These are phyloP conservation scores for Kregervanrija delftensis DNA, from an alignment of 805 yeast species.

Conservation along the genomic window DNA sequence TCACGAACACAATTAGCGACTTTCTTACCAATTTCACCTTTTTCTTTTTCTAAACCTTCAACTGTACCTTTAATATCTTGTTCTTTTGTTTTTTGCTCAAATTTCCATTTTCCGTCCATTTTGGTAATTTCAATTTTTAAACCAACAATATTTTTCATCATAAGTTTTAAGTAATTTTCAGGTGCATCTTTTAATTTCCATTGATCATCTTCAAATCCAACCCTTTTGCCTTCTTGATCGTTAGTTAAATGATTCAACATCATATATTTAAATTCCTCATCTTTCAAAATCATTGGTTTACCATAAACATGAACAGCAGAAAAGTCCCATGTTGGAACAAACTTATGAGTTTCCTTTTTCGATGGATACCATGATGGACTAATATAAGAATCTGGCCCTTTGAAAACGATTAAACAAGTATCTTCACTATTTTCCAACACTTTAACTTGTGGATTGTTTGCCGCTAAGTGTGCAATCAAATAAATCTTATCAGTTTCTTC, in stretches of 20 bases:
- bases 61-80: constrained; percentile 47
- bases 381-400: constrained; percentile 44
- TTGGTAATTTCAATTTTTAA: constrained; percentile 42
- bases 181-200: constrained; percentile 61
- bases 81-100: constrained; percentile 42
- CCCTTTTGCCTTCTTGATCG: constrained; percentile 38
- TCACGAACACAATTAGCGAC: constrained; percentile 4
- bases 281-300: constrained; percentile 35
- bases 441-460: constrained; percentile 43
- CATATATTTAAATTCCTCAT: constrained; percentile 38
- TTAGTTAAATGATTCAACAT: constrained; percentile 39
- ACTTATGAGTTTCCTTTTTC: constrained; percentile 49
- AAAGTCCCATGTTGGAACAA: constrained; percentile 69
- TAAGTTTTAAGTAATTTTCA: constrained; percentile 32
- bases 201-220: constrained; percentile 12
- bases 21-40: constrained; percentile 15
- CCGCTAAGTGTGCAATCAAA: constrained; percentile 51
- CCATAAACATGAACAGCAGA: constrained; percentile 53
- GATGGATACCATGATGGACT: constrained; percentile 54
- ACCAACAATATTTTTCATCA: constrained; percentile 49
- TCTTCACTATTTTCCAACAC: constrained; percentile 28
- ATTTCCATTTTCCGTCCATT: constrained; percentile 48
- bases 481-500: constrained; percentile 16
- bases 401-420: constrained; percentile 45
- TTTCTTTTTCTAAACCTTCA: constrained; percentile 33